Evolutionary conservation across 192 early-diverging fungal genomes (phyloP).

Genomic region (Backusella parvicylindrica): DNA sequence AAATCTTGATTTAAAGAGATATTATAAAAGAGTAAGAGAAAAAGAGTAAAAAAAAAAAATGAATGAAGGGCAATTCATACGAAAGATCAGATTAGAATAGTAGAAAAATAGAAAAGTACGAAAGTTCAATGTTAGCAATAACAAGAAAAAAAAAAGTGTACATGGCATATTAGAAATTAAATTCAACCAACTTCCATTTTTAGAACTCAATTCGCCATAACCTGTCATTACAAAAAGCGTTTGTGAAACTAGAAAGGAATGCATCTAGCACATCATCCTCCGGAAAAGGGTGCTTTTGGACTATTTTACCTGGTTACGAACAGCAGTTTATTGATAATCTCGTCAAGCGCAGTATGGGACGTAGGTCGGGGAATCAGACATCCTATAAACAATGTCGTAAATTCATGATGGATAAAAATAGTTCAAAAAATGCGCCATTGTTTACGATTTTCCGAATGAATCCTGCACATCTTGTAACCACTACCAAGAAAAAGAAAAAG

Average conservation of each 20-base stretch:
- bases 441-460: constrained; percentile 26
- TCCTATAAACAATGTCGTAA: background rate
- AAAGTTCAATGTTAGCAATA: background rate
- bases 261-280: constrained; percentile 46
- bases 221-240: constrained; percentile 78
- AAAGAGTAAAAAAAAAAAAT: background rate
- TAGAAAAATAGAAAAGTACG: background rate
- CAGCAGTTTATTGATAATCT: constrained; percentile 31
- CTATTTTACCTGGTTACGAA: constrained; percentile 30
- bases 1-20: background rate
- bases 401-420: background rate
- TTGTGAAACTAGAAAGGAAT: constrained; percentile 65
- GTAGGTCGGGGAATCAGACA: background rate
- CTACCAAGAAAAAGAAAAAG: background rate
- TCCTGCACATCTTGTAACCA: background rate
- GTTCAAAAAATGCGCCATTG: constrained; percentile 3
- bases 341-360: background rate
- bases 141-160: constrained; percentile 23
- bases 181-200: constrained; percentile 18
- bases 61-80: background rate
- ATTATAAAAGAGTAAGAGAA: too few relatives aligned
- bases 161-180: too few relatives aligned
- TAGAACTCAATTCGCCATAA: constrained; percentile 91
- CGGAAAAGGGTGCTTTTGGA: constrained; percentile 68
- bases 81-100: background rate